phyloP scores from a whole-genome alignment of 805 yeast genomes.

The Wickerhamomyces chambardii region DNA sequence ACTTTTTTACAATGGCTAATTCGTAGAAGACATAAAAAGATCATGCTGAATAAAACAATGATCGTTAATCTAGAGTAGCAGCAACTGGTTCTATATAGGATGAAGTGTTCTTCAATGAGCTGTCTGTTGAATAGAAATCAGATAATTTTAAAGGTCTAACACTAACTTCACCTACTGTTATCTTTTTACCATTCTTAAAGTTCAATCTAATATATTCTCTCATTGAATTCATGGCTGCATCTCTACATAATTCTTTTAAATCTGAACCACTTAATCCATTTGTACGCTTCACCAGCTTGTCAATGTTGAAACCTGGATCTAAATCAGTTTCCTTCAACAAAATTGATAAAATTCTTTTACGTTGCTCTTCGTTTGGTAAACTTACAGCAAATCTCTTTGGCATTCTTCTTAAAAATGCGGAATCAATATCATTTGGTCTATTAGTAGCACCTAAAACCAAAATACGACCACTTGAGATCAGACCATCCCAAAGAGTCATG shows the following conservation, averaged over 20 bases:
- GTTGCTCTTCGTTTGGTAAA: slow-evolving; percentile 60
- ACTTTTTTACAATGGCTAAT: too few species aligned
- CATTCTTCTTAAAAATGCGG: slow-evolving; percentile 86
- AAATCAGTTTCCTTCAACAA: slow-evolving; percentile 57
- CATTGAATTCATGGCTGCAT: slow-evolving; percentile 86
- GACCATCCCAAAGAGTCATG: slow-evolving; percentile 97
- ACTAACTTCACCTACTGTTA: slow-evolving; percentile 26
- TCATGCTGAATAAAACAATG: too few species aligned
- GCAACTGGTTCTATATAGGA: slow-evolving; percentile 5
- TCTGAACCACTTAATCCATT: slow-evolving; percentile 87
- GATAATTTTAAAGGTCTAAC: slow-evolving; percentile 53
- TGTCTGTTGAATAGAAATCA: slow-evolving; percentile 34
- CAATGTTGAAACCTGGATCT: slow-evolving; percentile 51
- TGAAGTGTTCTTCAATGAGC: neutral
- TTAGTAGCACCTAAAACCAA: slow-evolving; percentile 93
- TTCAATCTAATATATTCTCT: slow-evolving; percentile 72
- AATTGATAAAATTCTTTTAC: slow-evolving; percentile 62
- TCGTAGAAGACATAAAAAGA: too few species aligned
- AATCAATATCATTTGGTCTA: slow-evolving; percentile 84
- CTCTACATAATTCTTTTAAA: slow-evolving; percentile 82
- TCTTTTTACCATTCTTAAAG: slow-evolving; percentile 19
- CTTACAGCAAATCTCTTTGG: slow-evolving; percentile 82
- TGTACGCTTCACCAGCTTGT: slow-evolving; percentile 51
- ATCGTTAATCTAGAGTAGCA: neutral
- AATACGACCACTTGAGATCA: slow-evolving; percentile 67